A percentile compares a stretch with the other conserved stretches of the same genome.
Conservation (phyloP, 805 yeast genomes). For the Saturnispora halmiae region DNA sequence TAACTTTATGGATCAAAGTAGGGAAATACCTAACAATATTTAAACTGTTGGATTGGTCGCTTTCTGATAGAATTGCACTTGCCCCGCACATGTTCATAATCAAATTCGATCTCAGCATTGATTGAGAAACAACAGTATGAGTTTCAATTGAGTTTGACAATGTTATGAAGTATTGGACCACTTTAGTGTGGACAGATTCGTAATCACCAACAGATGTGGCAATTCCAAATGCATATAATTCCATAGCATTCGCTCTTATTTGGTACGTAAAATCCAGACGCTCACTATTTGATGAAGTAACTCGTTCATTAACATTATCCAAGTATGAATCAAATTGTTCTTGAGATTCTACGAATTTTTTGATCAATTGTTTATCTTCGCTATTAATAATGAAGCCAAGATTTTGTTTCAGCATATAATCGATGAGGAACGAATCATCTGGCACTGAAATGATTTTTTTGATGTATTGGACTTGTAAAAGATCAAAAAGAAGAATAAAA, state of each 20-base stretch:
- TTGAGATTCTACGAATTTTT: conserved; percentile 15
- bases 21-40: conserved; percentile 32
- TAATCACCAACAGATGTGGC: conserved; percentile 37
- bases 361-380: conserved; percentile 14
- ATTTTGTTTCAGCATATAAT: conserved; percentile 15
- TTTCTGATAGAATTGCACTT: conserved; percentile 26
- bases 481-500: conserved; percentile 22
- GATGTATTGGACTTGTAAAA: conserved; percentile 20
- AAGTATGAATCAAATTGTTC: conserved; percentile 19
- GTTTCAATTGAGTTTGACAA: conserved; percentile 22
- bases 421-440: conserved; percentile 11
- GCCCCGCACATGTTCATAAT: conserved; percentile 31
- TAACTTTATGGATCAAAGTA: conserved; percentile 46
- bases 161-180: conserved; percentile 39
- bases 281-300: conserved; percentile 19
- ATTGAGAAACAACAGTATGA: conserved; percentile 43
- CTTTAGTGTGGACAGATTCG: conserved; percentile 35
- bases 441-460: conserved; percentile 16
- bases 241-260: conserved; percentile 33
- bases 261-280: conserved; percentile 23
- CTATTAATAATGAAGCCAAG: conserved; percentile 8
- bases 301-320: conserved; percentile 19
- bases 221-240: conserved; percentile 52
- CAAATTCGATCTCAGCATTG: conserved; percentile 40
- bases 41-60: conserved; percentile 35